Evolutionary conservation across 164 flowering plant genomes (phyloP), one percentile per base, ranked within the genome.

Genomic region (Nymphaea thermarum): DNA sequence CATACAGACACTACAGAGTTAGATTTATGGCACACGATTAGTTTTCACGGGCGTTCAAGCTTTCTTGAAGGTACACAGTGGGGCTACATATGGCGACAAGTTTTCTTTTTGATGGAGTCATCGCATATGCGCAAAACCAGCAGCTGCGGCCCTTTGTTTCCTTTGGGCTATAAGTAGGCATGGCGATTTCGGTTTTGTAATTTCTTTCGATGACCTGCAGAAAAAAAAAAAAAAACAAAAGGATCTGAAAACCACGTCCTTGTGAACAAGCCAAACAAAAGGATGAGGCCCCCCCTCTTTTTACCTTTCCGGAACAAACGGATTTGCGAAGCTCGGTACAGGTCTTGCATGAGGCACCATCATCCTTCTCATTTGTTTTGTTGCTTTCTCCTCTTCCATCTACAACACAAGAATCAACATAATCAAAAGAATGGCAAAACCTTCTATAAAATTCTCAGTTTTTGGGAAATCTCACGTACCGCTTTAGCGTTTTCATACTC

Each of bases 341-440:
- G 99, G 96, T 67, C 91, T 84, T 53, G 99, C 99, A 80, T 86
- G 97, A 12, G 94, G 97, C 66, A 92, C 93, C 91, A 95, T 68
- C 59, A 94, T 92, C 70, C 90, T 82, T 71, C 98, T 82, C 80
- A 95, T 8, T 51, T 95, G 99, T 70, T 95, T 95, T 77, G 89
- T 60, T 36, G 94, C 94, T 76, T 90, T 95, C 80, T 92, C 98
- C 70, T 95, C 99, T 77, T 95, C 98, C 80, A 90, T 80, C 98
- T 93, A 80, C 66, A 66, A 42, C 6, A 63, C 25, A 10, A 51
- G 15, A 51, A 12, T 51, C 15, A 10, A 8, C 57, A 65, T 6
- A 4, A 64, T 60, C 41, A 12, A 8, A 66, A 66, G 4, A n/a
- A 42, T 10, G 55, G 63, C 42, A 42, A 42, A 53, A 6, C 36